Evolutionary conservation across 129 eudicot species (phyloP).

Genomic region (Mikania micrantha): DNA sequence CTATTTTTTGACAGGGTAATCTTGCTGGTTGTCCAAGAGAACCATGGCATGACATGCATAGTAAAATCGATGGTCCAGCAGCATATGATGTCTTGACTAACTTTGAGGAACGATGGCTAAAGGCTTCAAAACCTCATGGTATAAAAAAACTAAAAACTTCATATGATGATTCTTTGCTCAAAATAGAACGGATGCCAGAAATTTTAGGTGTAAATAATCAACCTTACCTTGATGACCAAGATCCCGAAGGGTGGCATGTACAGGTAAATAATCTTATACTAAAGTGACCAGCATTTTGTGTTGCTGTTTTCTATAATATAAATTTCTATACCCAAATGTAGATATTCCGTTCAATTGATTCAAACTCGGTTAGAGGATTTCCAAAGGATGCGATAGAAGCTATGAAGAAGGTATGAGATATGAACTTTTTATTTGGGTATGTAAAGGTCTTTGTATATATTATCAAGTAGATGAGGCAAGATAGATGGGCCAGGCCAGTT

Average conservation of each 20-base stretch:
- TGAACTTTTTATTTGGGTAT: not conserved
- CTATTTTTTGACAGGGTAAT: conserved; percentile 35
- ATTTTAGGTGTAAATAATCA: conserved; percentile 43
- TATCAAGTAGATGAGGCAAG: not conserved
- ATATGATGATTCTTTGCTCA: conserved; percentile 61
- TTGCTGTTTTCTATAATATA: not conserved
- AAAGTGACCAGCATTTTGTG: not conserved
- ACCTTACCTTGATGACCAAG: conserved; percentile 46
- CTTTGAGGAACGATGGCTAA: conserved; percentile 81
- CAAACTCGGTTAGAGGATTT: not conserved
- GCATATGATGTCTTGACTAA: conserved; percentile 82
- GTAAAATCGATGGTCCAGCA: conserved; percentile 89
- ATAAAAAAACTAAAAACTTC: conserved; percentile 51
- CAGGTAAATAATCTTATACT: conserved; percentile 39
- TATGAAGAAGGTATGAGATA: not conserved
- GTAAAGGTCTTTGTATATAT: not conserved
- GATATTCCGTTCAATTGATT: conserved; percentile 62
- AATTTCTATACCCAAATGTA: conserved; percentile 20
- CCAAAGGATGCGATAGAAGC: not conserved
- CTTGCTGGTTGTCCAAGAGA: conserved; percentile 80
- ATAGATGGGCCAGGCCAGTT: not conserved
- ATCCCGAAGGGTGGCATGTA: conserved; percentile 77
- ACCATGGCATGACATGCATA: conserved; percentile 97
- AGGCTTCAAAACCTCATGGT: conserved; percentile 83
- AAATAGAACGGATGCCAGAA: conserved; percentile 65